phyloP scores from a whole-genome alignment of 768 basidiomycete genomes.

The Lanmaoa rubissima region DNA sequence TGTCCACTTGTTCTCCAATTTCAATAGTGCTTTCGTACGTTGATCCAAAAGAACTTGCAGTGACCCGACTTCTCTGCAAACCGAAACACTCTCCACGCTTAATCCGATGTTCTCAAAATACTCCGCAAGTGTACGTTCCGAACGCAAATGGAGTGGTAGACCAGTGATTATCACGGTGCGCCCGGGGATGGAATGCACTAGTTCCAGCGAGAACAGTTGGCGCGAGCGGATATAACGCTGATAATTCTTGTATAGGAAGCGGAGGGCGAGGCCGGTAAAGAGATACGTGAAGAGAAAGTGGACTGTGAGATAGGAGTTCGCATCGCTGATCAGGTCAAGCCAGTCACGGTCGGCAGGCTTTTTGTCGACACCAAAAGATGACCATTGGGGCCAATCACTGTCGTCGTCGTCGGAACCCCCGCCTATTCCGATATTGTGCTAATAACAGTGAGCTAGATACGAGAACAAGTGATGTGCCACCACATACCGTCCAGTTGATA shows the following conservation, averaged over 20 bases:
- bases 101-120: constrained; percentile 91
- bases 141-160: constrained; percentile 80
- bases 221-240: constrained; percentile 84
- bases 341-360: constrained; percentile 51
- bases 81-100: constrained; percentile 87
- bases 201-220: constrained; percentile 91
- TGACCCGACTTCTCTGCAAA: constrained; percentile 79
- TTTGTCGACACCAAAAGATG: constrained; percentile 23
- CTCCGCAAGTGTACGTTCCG: constrained; percentile 83
- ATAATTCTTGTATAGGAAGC: constrained; percentile 88
- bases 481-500: constrained; percentile 82
- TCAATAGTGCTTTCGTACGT: constrained; percentile 76
- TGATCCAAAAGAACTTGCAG: constrained; percentile 72
- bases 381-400: constrained; percentile 45
- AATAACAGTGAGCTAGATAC: neutral
- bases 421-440: constrained; percentile 75
- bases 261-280: constrained; percentile 84
- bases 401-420: constrained; percentile 43
- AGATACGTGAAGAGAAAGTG: constrained; percentile 94
- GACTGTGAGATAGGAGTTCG: constrained; percentile 83
- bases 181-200: constrained; percentile 92
- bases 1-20: constrained; percentile 83
- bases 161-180: constrained; percentile 88
- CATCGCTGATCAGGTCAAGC: constrained; percentile 88
- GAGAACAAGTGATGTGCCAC: neutral